Conservation (phyloP, 1,139 yeast species). For the Pichia sp. region DNA sequence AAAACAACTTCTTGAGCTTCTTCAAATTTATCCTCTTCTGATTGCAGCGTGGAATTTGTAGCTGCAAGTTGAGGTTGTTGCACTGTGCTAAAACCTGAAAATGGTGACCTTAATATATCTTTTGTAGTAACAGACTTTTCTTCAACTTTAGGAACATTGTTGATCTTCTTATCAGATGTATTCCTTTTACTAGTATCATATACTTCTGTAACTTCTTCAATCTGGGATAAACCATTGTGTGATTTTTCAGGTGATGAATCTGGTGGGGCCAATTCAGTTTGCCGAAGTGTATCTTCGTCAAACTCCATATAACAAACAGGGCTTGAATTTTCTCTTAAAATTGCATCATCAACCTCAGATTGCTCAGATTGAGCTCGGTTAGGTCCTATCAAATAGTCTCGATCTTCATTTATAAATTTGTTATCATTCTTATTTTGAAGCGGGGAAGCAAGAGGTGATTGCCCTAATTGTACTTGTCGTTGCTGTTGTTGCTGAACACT, state of each 20-base stretch:
- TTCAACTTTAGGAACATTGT: neutral
- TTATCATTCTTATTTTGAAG: no score
- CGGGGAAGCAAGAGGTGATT: no score
- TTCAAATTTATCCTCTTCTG: slow-evolving; percentile 7
- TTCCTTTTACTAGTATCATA: slow-evolving; percentile 16
- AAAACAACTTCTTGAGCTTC: slow-evolving; percentile 6
- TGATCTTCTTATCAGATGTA: slow-evolving; percentile 6
- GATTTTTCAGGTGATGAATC: slow-evolving; percentile 8
- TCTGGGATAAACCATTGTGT: slow-evolving; percentile 13
- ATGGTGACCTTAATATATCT: neutral
- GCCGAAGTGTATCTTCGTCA: no score
- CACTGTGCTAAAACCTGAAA: neutral
- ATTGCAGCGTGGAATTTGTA: slow-evolving; percentile 1
- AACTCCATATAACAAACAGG: no score
- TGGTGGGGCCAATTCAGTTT: neutral
- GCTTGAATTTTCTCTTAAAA: no score
- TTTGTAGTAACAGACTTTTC: slow-evolving; percentile 1
- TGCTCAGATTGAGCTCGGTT: no score
- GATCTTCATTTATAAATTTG: no score
- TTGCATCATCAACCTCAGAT: no score
- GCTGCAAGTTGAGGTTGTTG: neutral
- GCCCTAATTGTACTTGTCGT: neutral
- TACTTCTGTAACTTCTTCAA: slow-evolving; percentile 21
- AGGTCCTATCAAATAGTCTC: no score
- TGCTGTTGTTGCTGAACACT: neutral